Evolutionary conservation across 2,329 filamentous ascomycete genomes (phyloP), one percentile per base, ranked within the genome.

Genomic region (Fusarium gaditjirri): DNA sequence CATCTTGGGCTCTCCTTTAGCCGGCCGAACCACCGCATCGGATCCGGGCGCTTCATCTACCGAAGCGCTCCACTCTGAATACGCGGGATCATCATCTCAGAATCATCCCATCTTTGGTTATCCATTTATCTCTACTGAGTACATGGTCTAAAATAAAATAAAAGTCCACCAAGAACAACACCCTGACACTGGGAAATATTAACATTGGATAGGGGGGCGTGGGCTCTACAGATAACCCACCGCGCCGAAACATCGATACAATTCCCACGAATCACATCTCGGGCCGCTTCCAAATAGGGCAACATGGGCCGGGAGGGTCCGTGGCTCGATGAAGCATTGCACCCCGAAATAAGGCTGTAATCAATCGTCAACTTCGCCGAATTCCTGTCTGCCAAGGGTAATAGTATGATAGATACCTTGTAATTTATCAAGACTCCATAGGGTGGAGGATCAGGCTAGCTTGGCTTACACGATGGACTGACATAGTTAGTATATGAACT

Each of bases 181-280:
- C 33, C 4, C 19, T 36, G 33, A 38, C 23, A 19, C 33, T 9
- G 14, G 13, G 9, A 3, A 3, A 29, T 25, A 42, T 11, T 35
- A 38, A 68, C 23, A 63, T 64, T 63, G 29, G 27, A 36, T 42
- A 70, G 67, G 63, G 55, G 61, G 53, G 27, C 31, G 43, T 67
- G 36, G 54, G 49, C 35, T 59, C 50, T 58, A 49, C 38, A 54
- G 63, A 64, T 36, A 58, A 61, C 43, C 68, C 68, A 69, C 64
- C 25, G 9, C 27, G 14, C 42, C 64, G 62, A 68, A 64, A 64
- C 64, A 35, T 39, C 9, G 11, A 23, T 14, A 25, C 6, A 39
- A 47, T 67, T 68, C 62, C 73, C 73, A 75, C 73, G 68, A 75
- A 75, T 75, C 60, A 67, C 38, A 65, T 31, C 14, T 17, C 6